These are phyloP conservation scores for Lupinus albus DNA, from an alignment of 306 rosid genomes.

Conservation along the genomic window DNA sequence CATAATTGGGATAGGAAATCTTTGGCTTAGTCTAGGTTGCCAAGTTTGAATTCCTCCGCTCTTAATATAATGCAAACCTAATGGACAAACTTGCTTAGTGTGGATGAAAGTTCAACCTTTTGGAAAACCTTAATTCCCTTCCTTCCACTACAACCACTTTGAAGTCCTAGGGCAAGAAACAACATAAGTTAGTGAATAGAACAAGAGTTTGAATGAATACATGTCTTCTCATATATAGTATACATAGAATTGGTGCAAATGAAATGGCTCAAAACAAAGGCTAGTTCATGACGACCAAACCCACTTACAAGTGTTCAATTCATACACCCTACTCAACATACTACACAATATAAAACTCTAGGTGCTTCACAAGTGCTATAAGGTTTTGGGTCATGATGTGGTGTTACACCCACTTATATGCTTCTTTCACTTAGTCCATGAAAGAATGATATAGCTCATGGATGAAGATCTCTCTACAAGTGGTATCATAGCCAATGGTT, in stretches of 20 bases:
- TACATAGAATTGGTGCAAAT: constrained; percentile 35
- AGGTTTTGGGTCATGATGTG: no score
- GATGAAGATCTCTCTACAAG: no score
- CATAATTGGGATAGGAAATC: no score
- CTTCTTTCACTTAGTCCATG: no score
- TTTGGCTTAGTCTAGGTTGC: constrained; percentile 14
- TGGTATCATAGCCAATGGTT: no score
- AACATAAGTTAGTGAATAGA: constrained; percentile 18
- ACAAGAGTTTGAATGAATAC: constrained; percentile 39
- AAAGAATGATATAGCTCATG: no score
- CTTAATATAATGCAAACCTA: constrained; percentile 40
- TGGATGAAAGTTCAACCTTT: constrained; percentile 31
- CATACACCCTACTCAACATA: constrained; percentile 31
- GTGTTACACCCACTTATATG: no score
- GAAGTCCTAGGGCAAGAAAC: constrained; percentile 28
- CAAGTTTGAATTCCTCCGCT: constrained; percentile 30
- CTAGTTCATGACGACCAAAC: constrained; percentile 45
- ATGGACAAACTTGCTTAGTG: constrained; percentile 38
- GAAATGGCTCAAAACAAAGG: constrained; percentile 23
- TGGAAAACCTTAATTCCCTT: constrained; percentile 28
- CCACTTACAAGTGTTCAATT: constrained; percentile 49
- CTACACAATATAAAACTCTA: constrained; percentile 21
- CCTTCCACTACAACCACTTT: constrained; percentile 34
- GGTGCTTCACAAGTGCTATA: no score
- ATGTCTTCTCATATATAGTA: constrained; percentile 40